Base-by-base conservation (phyloP, 345 rosid species). In the Populus ilicifolia region DNA sequence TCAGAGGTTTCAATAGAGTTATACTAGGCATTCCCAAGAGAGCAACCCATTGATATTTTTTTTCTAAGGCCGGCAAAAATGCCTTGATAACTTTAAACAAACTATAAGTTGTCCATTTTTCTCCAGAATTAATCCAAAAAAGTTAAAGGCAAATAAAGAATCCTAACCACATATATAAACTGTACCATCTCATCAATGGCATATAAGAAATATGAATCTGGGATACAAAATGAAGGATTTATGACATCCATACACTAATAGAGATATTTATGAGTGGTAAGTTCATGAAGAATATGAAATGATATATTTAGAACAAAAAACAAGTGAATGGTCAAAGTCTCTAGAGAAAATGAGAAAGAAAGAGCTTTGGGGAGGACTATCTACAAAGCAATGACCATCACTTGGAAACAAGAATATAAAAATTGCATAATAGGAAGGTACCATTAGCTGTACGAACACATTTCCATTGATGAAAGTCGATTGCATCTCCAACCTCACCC, bases 381-480 rank as follows among this genome's bases (percentile, higher is more conserved):
- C 44, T 10, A 68, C 2, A 39, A 23, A 36, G 5, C 11, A 38
- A 39, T 16, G 48, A 35, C 67, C 38, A 23, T 61, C 41, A 11
- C 41, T 10, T 18, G 50, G 13, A 14, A 17, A 39, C 36, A 67
- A 46, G 23, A 20, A 9, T 18, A 44, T 27, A 43, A 6, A 27
- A 39, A 25, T 56, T 27, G 36, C 11, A 41, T 61, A 13, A 75
- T 36, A 72, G 52, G 65, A 61, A 43, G 67, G 13, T 80, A 95
- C 99, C 98, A 85, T 93, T 89, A 70, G 92, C 64, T 14, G 93
- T 93, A 69, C 93, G 90, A 63, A 95, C 90, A 84, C 98, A 95
- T 89, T 90, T 92, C 99, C 99, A 95, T 70, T 89, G 80, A 78
- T 93, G 89, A 74, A 93, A 93, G 77, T 95, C 98, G 70, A 92